phyloP scores from a whole-genome alignment of 2,329 filamentous ascomycete species.

The Epichloe baconii region DNA sequence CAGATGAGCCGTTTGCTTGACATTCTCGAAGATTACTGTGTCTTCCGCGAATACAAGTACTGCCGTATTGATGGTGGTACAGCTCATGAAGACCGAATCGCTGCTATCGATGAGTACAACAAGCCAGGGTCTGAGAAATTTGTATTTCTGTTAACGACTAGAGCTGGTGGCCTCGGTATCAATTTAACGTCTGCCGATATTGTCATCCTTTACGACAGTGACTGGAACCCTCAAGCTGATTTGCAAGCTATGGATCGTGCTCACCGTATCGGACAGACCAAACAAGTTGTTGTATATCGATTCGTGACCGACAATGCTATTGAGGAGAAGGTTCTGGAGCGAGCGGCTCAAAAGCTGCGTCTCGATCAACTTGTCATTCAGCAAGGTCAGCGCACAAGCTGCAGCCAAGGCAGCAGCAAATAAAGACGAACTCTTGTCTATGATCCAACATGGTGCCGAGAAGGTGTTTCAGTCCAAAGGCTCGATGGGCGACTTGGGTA shows the following conservation, averaged over 20 bases:
- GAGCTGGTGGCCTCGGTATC: conserved; percentile 91
- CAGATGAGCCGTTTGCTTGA: conserved; percentile 97
- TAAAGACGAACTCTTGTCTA: conserved; percentile 89
- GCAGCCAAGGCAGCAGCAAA: conserved; percentile 84
- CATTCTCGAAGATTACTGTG: conserved; percentile 95
- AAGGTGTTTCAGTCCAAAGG: conserved; percentile 74
- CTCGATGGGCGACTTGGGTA: conserved; percentile 46
- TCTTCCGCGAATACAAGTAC: conserved; percentile 89
- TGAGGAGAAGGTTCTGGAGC: conserved; percentile 93
- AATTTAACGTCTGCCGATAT: conserved; percentile 93
- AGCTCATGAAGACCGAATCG: conserved; percentile 93
- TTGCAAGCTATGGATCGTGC: conserved; percentile 97
- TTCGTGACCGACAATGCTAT: conserved; percentile 98
- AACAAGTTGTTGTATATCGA: conserved; percentile 91
- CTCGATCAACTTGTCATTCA: conserved; percentile 97
- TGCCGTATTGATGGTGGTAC: conserved; percentile 95
- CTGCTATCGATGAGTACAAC: conserved; percentile 97
- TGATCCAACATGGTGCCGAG: conserved; percentile 99
- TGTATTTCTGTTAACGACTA: conserved; percentile 85
- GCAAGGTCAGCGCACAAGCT: conserved; percentile 83
- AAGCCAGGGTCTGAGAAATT: conserved; percentile 93
- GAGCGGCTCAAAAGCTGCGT: conserved; percentile 90
- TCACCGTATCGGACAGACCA: conserved; percentile 96
- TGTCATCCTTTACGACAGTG: conserved; percentile 90
- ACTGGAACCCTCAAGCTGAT: conserved; percentile 98